A percentile compares a stretch with the other conserved stretches of the same genome.
Conservation (phyloP, 441 rosid genomes). For the Bocquillonia castaneifolia region DNA sequence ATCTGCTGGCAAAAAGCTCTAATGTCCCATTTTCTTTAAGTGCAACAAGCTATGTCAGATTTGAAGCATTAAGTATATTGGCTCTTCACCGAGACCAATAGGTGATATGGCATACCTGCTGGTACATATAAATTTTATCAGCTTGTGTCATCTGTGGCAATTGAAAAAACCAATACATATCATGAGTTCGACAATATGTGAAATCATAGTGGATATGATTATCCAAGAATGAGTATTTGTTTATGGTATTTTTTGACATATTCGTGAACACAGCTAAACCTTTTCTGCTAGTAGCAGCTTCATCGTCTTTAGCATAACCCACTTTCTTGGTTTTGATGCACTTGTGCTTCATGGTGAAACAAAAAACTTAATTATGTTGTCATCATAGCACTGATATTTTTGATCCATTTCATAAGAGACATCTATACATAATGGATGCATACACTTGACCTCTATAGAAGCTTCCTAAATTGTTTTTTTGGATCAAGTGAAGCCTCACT, state of each 20-base stretch:
- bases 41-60: neutral
- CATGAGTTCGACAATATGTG: neutral
- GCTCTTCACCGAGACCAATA: neutral
- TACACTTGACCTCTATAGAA: too few species aligned
- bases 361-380: neutral
- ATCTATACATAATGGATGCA: neutral
- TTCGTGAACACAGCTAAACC: neutral
- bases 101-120: neutral
- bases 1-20: neutral
- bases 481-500: neutral
- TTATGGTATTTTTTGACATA: neutral
- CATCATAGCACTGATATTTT: neutral
- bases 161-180: neutral
- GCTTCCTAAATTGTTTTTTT: neutral
- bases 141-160: neutral
- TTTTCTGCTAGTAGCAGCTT: neutral
- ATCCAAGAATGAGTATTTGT: neutral
- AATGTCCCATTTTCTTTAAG: neutral
- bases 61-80: neutral
- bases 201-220: neutral
- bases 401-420: neutral
- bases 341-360: neutral
- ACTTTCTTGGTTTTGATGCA: slow-evolving; percentile 5
- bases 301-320: neutral
- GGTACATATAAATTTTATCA: neutral